Evolutionary conservation across 805 yeast genomes (phyloP).

Genomic region (Scheffersomyces stipitis): DNA sequence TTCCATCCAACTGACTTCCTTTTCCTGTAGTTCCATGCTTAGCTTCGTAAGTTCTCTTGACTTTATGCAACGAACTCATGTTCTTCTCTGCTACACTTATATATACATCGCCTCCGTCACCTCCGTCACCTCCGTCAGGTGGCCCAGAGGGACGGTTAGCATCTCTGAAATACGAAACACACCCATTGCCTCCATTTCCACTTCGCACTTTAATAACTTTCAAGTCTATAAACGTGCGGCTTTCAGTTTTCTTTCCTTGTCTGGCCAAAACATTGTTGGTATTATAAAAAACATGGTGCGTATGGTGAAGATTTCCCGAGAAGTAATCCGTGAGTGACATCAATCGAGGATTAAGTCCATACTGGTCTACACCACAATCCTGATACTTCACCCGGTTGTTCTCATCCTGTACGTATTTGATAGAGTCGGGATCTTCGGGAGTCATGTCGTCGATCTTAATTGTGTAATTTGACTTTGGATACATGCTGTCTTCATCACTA

Average conservation of each 20-base stretch:
- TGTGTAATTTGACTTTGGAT: background rate
- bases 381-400: conserved; percentile 7
- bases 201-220: conserved; percentile 64
- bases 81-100: conserved; percentile 72
- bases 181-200: conserved; percentile 90
- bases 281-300: conserved; percentile 38
- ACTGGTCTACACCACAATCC: conserved; percentile 18
- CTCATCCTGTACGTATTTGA: background rate
- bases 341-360: conserved; percentile 12
- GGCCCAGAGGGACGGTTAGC: conserved; percentile 87
- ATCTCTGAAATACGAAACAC: conserved; percentile 82
- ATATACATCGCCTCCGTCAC: conserved; percentile 84
- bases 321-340: conserved; percentile 39
- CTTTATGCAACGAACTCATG: conserved; percentile 65
- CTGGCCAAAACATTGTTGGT: conserved; percentile 20
- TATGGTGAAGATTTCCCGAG: conserved; percentile 39
- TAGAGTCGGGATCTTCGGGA: background rate
- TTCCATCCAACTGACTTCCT: conserved; percentile 81
- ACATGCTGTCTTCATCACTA: background rate
- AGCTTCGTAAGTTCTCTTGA: conserved; percentile 69
- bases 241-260: conserved; percentile 36
- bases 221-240: conserved; percentile 54
- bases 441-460: background rate
- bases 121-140: conserved; percentile 99
- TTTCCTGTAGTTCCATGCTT: conserved; percentile 71